phyloP scores from a whole-genome alignment of 1,139 yeast genomes.

The Pichia terricola region DNA sequence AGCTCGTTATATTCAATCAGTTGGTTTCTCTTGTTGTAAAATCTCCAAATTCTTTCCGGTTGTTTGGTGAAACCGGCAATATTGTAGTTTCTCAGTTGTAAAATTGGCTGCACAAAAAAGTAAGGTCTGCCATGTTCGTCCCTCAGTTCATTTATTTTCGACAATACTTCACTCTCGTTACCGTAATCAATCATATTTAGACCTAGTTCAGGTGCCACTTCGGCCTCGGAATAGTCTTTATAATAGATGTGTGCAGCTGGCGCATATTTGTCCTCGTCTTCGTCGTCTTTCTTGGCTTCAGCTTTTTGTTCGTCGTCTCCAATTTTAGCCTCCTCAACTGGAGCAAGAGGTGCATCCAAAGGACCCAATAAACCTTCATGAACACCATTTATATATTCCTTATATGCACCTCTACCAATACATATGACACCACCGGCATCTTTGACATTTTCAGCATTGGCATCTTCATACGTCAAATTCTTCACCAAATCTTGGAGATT shows the following conservation, averaged over 20 bases:
- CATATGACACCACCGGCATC: constrained; percentile 81
- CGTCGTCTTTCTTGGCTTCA: constrained; percentile 12
- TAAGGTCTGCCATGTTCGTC: constrained; percentile 41
- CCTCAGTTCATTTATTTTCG: constrained; percentile 8
- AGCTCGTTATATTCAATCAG: constrained; percentile 64
- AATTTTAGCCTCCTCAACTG: constrained; percentile 8
- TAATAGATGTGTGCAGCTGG: constrained; percentile 58
- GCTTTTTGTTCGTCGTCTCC: constrained; percentile 2
- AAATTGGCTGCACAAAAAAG: constrained; percentile 64
- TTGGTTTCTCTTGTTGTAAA: constrained; percentile 59
- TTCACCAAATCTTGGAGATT: constrained; percentile 6
- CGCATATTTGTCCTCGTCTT: constrained; percentile 28
- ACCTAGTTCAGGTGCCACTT: constrained; percentile 52
- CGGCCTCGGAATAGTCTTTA: constrained; percentile 42
- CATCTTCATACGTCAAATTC: constrained; percentile 38
- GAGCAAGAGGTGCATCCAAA: constrained; percentile 47
- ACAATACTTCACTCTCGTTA: constrained; percentile 13
- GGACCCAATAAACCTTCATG: constrained; percentile 97
- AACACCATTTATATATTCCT: constrained; percentile 81
- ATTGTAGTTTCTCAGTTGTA: constrained; percentile 65
- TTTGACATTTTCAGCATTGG: constrained; percentile 28
- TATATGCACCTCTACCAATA: constrained; percentile 91
- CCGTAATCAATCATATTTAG: constrained; percentile 20
- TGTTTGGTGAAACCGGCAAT: constrained; percentile 69
- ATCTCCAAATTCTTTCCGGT: constrained; percentile 70